Evolutionary conservation across 345 rosid genomes (phyloP).

Genomic region (Salix brachista): DNA sequence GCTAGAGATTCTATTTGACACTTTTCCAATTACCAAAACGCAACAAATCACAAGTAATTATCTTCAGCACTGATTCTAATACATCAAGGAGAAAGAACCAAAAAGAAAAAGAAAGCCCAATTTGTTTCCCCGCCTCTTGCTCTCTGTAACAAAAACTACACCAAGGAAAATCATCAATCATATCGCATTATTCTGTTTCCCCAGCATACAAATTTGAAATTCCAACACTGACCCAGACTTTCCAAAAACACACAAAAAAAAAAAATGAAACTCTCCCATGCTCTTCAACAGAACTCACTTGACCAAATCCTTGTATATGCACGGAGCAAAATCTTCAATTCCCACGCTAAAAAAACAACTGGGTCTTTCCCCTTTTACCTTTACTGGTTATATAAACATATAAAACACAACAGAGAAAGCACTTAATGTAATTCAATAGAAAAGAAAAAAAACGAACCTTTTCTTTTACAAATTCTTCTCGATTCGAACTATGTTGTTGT

Average conservation of each 20-base stretch:
- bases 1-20: neutral
- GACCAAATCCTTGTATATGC: neutral
- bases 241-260: neutral
- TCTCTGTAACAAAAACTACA: too few species aligned
- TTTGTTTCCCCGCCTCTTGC: neutral
- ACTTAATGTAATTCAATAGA: neutral
- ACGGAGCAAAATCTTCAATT: neutral
- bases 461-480: constrained; percentile 54
- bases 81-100: too few species aligned
- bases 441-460: constrained; percentile 39
- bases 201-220: neutral
- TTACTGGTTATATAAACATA: neutral
- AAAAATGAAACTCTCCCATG: neutral
- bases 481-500: constrained; percentile 31
- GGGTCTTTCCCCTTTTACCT: neutral
- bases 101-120: neutral
- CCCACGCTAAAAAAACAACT: neutral
- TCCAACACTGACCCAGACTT: neutral
- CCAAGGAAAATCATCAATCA: neutral
- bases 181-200: neutral
- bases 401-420: neutral
- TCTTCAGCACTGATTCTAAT: too few species aligned
- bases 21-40: neutral
- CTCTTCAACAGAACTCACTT: neutral
- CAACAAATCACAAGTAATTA: neutral